These are phyloP conservation scores for Yarrowia osloensis DNA, from an alignment of 805 yeast genomes.

Conservation along the genomic window DNA sequence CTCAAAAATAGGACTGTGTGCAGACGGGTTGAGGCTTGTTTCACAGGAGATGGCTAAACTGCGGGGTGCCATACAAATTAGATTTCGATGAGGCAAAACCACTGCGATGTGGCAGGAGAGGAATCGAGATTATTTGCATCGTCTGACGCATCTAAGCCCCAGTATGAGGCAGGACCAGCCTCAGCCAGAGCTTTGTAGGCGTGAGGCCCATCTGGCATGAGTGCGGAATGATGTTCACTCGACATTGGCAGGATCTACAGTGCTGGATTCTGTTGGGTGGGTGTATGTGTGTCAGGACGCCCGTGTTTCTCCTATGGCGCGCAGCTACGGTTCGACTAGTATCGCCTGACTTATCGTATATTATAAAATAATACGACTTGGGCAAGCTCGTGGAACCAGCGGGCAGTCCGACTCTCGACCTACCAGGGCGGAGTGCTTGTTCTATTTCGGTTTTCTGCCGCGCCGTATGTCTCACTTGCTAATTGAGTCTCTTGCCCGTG, in stretches of 20 bases:
- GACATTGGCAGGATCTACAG: background rate
- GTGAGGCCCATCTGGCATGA: background rate
- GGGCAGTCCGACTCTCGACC: background rate
- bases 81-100: background rate
- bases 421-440: background rate
- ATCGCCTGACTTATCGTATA: conserved; percentile 14
- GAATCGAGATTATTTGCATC: background rate
- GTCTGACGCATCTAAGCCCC: background rate
- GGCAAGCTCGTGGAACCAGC: background rate
- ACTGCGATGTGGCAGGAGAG: background rate
- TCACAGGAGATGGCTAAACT: background rate
- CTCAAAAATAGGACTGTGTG: background rate
- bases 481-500: background rate
- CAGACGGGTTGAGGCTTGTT: background rate
- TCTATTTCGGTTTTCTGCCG: background rate
- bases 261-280: background rate
- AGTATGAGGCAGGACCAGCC: background rate
- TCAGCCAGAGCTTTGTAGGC: background rate
- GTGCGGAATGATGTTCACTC: background rate
- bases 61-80: background rate
- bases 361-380: background rate
- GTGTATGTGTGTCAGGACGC: background rate
- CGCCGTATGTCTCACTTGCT: conserved; percentile 17
- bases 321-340: background rate
- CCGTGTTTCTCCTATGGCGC: background rate